Percentiles rank a stretch among this genome's conserved stretches.
These are phyloP conservation scores for Mucor racemosus DNA, from an alignment of 371 early-diverging fungal species.

Conservation along the genomic window DNA sequence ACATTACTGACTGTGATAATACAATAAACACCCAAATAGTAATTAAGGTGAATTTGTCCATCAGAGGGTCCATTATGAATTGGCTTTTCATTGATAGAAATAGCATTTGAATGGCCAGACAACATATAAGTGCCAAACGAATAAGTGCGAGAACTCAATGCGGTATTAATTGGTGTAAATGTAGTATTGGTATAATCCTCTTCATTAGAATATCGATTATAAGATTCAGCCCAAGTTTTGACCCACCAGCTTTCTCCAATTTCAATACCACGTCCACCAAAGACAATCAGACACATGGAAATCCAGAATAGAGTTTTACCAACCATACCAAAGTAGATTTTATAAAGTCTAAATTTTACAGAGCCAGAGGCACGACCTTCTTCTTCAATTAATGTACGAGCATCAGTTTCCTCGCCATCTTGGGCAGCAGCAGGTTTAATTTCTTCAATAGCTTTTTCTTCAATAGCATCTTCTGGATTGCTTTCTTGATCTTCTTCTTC, in stretches of 20 bases:
- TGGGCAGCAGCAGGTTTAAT: slow-evolving; percentile 21
- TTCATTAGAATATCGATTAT: slow-evolving; percentile 6
- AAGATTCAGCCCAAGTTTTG: slow-evolving; percentile 33
- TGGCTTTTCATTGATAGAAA: neutral
- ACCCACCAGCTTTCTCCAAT: slow-evolving; percentile 48
- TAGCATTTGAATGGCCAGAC: too few relatives aligned
- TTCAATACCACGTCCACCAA: slow-evolving; percentile 47
- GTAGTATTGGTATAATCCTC: slow-evolving; percentile 6
- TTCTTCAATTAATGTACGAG: slow-evolving; percentile 49
- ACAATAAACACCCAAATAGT: slow-evolving; percentile 26
- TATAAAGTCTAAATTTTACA: slow-evolving; percentile 63
- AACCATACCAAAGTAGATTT: slow-evolving; percentile 62
- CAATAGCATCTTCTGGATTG: slow-evolving; percentile 1
- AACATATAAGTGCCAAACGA: slow-evolving; percentile 17
- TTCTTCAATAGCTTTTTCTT: slow-evolving; percentile 5
- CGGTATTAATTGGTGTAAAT: neutral
- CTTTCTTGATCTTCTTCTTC: slow-evolving; percentile 20
- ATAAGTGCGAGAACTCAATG: slow-evolving; percentile 22
- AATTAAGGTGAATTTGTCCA: slow-evolving; percentile 20
- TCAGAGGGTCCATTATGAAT: slow-evolving; percentile 23
- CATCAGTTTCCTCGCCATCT: slow-evolving; percentile 22
- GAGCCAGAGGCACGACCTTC: slow-evolving; percentile 52
- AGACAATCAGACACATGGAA: slow-evolving; percentile 42
- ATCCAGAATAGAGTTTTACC: slow-evolving; percentile 66
- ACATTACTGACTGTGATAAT: slow-evolving; percentile 19